A percentile compares a stretch with the other conserved stretches of the same genome.
These are phyloP conservation scores for Colletotrichum falcatum DNA, from an alignment of 2,329 filamentous ascomycete genomes.

Conservation along the genomic window DNA sequence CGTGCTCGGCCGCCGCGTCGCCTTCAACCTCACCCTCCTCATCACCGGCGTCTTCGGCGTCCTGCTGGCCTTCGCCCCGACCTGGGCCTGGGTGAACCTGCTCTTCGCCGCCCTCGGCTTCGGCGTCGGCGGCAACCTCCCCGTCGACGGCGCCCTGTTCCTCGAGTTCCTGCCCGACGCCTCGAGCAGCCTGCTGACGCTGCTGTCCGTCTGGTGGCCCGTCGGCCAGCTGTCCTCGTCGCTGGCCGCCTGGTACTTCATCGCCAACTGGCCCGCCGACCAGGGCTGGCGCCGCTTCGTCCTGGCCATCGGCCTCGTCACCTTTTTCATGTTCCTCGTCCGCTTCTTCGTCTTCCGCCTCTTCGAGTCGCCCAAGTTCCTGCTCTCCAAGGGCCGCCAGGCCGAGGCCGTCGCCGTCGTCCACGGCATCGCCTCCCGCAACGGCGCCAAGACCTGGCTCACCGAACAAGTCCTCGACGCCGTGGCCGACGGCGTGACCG, in stretches of 20 bases:
- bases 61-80: conserved; percentile 73
- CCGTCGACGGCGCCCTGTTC: conserved; percentile 84
- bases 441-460: conserved; percentile 78
- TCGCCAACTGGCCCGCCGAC: conserved; percentile 74
- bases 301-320: conserved; percentile 76
- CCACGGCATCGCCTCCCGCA: conserved; percentile 80
- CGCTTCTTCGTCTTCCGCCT: conserved; percentile 86
- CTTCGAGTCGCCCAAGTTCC: conserved; percentile 87
- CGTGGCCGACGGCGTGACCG: conserved; percentile 56
- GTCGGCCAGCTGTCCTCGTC: conserved; percentile 82
- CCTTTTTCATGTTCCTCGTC: conserved; percentile 80
- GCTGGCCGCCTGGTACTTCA: conserved; percentile 80
- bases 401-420: conserved; percentile 83
- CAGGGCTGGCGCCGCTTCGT: conserved; percentile 84
- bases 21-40: conserved; percentile 84
- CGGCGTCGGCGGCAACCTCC: conserved; percentile 80
- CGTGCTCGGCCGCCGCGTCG: conserved; percentile 80
- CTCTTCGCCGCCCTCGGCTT: conserved; percentile 73
- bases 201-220: conserved; percentile 90
- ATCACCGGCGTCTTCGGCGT: conserved; percentile 82
- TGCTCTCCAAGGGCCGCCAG: conserved; percentile 81
- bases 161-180: conserved; percentile 85
- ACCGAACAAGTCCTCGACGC: conserved; percentile 75
- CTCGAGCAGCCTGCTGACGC: conserved; percentile 78
- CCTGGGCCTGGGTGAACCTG: conserved; percentile 73